Conservation (phyloP, 768 basidiomycete species). For the Leucocoprinus leucothites region DNA sequence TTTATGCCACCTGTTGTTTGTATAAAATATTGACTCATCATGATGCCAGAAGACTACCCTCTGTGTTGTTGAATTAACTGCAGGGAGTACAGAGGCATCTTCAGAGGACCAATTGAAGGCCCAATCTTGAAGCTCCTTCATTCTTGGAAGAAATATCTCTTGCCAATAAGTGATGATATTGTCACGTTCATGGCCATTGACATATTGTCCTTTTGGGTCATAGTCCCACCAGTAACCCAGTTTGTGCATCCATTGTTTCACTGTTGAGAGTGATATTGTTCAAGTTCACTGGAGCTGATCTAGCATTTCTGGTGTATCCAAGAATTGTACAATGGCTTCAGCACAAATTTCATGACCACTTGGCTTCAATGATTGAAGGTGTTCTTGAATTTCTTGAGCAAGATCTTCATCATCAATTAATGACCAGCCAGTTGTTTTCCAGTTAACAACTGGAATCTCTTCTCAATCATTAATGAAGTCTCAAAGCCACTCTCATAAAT, state of each 20-base stretch:
- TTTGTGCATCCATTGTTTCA: constrained; percentile 27
- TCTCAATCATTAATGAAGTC: constrained; percentile 10
- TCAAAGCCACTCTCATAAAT: constrained; percentile 6
- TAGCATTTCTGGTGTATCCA: constrained; percentile 13
- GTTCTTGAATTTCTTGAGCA: constrained; percentile 14
- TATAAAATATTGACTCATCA: constrained; percentile 38
- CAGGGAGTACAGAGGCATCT: neutral
- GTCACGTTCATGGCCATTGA: constrained; percentile 22
- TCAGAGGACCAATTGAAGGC: neutral
- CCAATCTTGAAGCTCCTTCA: constrained; percentile 11
- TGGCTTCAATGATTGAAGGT: constrained; percentile 14
- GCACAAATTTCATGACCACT: constrained; percentile 12
- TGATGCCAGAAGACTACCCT: constrained; percentile 27
- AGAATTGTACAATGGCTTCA: constrained; percentile 16
- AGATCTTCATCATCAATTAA: constrained; percentile 15
- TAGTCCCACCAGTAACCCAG: constrained; percentile 24
- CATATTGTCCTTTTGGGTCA: constrained; percentile 22
- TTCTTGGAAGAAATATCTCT: constrained; percentile 25
- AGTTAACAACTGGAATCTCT: constrained; percentile 1
- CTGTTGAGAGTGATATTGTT: constrained; percentile 18
- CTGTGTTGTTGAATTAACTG: neutral
- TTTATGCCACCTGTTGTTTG: constrained; percentile 25
- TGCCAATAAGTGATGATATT: constrained; percentile 35
- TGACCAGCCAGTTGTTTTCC: neutral
- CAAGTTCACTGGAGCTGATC: constrained; percentile 15